Conservation (phyloP, 306 rosid species). For the Trifolium subterraneum region DNA sequence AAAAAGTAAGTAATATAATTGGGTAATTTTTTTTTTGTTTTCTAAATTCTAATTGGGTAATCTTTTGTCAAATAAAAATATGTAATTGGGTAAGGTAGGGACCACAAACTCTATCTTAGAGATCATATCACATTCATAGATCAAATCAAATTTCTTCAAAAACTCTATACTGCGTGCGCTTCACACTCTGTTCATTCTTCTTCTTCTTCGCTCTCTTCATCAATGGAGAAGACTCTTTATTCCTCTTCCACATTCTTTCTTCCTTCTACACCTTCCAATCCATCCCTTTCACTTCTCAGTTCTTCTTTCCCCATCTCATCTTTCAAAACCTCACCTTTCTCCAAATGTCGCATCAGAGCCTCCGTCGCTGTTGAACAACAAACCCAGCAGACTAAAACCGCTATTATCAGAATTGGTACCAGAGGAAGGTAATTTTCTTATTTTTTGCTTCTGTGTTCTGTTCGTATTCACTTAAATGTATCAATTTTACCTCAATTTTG, state of each 20-base stretch:
- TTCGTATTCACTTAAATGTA: background rate
- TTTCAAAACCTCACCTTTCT: slow-evolving; percentile 48
- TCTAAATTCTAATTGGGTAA: no score
- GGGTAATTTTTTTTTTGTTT: no score
- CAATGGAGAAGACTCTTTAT: slow-evolving; percentile 37
- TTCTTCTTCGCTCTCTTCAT: background rate
- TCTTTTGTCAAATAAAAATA: no score
- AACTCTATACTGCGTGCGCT: background rate
- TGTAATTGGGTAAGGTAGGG: slow-evolving; percentile 31
- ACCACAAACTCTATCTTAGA: slow-evolving; percentile 30
- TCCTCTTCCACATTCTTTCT: slow-evolving; percentile 24
- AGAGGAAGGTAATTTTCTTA: slow-evolving; percentile 71
- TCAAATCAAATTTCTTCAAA: background rate
- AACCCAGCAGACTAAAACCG: slow-evolving; percentile 55
- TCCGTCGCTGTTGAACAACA: slow-evolving; percentile 78
- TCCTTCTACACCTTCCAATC: slow-evolving; percentile 10
- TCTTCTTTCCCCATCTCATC: slow-evolving; percentile 50
- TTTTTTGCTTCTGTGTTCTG: background rate
- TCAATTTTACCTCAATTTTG: slow-evolving; percentile 9
- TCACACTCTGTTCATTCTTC: background rate
- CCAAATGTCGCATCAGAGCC: slow-evolving; percentile 55
- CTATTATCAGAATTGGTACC: slow-evolving; percentile 81
- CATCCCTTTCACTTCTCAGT: slow-evolving; percentile 3
- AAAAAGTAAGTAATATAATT: no score
- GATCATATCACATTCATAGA: slow-evolving; percentile 5